These are phyloP conservation scores for Kwoniella sp. DNA, from an alignment of 768 basidiomycete species.

Conservation along the genomic window DNA sequence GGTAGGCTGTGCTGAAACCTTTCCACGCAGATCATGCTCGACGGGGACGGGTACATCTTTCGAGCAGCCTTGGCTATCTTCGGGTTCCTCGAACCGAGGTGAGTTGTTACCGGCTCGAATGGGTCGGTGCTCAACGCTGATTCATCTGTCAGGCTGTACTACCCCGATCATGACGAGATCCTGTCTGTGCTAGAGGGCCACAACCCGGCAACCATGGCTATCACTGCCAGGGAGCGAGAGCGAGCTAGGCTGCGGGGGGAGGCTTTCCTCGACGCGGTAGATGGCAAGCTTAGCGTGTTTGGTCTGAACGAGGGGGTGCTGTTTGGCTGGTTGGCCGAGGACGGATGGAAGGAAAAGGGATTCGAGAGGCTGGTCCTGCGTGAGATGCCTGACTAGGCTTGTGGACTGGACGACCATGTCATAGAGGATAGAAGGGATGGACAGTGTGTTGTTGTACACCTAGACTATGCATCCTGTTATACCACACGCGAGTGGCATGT, in stretches of 20 bases:
- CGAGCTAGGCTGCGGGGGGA: constrained; percentile 43
- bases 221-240: constrained; percentile 42
- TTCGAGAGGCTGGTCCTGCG: constrained; percentile 43
- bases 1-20: not conserved
- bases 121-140: not conserved
- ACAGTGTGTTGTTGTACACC: no score
- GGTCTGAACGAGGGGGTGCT: constrained; percentile 41
- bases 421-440: no score
- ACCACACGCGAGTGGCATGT: no score
- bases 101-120: constrained; percentile 1
- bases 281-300: constrained; percentile 44
- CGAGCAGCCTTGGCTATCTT: constrained; percentile 46
- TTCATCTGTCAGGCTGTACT: constrained; percentile 33
- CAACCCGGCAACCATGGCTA: constrained; percentile 42
- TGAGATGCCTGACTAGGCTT: constrained; percentile 47
- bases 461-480: no score
- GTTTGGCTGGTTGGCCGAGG: constrained; percentile 40
- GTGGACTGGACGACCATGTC: no score
- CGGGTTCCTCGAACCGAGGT: constrained; percentile 48
- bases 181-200: constrained; percentile 43
- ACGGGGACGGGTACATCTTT: constrained; percentile 48
- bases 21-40: constrained; percentile 35
- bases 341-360: constrained; percentile 46
- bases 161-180: constrained; percentile 47
- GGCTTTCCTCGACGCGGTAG: constrained; percentile 35